phyloP scores from a whole-genome alignment of 805 yeast genomes.

The Ogataea methanolica region DNA sequence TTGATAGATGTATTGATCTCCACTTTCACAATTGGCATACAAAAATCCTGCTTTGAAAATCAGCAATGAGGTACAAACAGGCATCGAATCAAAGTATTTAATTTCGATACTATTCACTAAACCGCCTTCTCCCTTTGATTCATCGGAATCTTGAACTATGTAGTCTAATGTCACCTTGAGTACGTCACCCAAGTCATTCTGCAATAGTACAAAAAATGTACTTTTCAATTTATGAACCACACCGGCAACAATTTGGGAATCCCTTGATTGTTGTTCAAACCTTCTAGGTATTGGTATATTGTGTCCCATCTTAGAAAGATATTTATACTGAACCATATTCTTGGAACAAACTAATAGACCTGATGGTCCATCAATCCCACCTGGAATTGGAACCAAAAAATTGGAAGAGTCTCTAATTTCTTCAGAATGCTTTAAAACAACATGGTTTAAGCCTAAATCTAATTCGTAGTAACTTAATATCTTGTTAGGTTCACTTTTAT shows the following conservation, averaged over 20 bases:
- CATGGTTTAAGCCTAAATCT: slow-evolving; percentile 81
- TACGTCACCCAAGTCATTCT: slow-evolving; percentile 67
- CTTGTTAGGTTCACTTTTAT: slow-evolving; percentile 14
- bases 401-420: slow-evolving; percentile 39
- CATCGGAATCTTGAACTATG: slow-evolving; percentile 37
- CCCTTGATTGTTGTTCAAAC: slow-evolving; percentile 16
- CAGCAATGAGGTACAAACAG: slow-evolving; percentile 48
- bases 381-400: slow-evolving; percentile 65
- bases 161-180: slow-evolving; percentile 58
- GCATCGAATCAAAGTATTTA: slow-evolving; percentile 74
- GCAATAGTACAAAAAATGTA: slow-evolving; percentile 64
- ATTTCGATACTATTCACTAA: slow-evolving; percentile 41
- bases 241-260: slow-evolving; percentile 44
- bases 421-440: slow-evolving; percentile 48
- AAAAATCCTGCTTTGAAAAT: slow-evolving; percentile 75
- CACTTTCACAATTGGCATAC: slow-evolving; percentile 58
- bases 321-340: slow-evolving; percentile 48
- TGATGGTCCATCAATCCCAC: slow-evolving; percentile 62
- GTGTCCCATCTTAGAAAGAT: slow-evolving; percentile 30
- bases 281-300: slow-evolving; percentile 56
- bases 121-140: slow-evolving; percentile 28
- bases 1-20: slow-evolving; percentile 69
- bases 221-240: slow-evolving; percentile 63
- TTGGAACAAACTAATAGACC: slow-evolving; percentile 66
- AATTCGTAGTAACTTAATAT: slow-evolving; percentile 67